Evolutionary conservation across 2,329 filamentous ascomycete genomes (phyloP).

Genomic region (Venturia carpophila): DNA sequence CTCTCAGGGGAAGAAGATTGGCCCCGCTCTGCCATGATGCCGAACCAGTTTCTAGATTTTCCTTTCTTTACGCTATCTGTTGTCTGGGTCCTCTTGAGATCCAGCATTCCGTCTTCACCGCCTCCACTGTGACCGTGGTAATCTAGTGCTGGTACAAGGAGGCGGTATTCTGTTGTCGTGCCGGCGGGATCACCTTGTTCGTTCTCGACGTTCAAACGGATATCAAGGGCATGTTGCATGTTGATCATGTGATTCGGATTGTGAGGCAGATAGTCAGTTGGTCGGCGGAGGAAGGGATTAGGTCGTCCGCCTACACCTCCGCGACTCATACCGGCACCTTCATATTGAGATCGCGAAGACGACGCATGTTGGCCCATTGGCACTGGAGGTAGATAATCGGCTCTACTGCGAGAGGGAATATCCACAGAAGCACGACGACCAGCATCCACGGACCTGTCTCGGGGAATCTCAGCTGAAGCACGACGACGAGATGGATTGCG

Average conservation of each 20-base stretch:
- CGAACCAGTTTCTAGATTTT: not conserved
- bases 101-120: not conserved
- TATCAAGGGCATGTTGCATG: constrained; percentile 74
- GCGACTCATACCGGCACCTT: not conserved
- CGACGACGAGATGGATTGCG: not conserved
- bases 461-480: constrained; percentile 1
- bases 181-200: constrained; percentile 78
- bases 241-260: constrained; percentile 46
- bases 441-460: not conserved
- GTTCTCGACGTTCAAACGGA: constrained; percentile 84
- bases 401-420: not conserved
- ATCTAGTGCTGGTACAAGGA: constrained; percentile 71
- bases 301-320: constrained; percentile 7
- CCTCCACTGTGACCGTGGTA: constrained; percentile 27
- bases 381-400: not conserved
- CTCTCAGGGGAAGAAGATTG: not conserved
- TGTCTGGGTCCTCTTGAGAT: not conserved
- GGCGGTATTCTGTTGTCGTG: constrained; percentile 76
- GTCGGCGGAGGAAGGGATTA: constrained; percentile 54
- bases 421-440: constrained; percentile 7
- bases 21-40: not conserved
- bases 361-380: constrained; percentile 10
- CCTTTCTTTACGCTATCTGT: not conserved
- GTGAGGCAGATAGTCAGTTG: constrained; percentile 53
- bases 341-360: not conserved